Evolutionary conservation across 768 basidiomycete species (phyloP).

Genomic region (Strobilomyces confusus): DNA sequence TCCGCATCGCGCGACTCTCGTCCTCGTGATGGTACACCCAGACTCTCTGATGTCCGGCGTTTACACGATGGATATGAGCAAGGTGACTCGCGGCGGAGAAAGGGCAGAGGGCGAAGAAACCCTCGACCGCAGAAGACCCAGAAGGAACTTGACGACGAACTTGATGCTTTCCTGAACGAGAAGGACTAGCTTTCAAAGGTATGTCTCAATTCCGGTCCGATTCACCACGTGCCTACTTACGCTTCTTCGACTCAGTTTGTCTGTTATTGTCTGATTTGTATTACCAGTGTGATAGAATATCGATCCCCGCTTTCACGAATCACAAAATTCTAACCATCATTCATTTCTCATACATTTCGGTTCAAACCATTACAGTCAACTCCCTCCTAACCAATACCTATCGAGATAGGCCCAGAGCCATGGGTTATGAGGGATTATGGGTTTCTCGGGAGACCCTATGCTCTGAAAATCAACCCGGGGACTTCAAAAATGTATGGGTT

Average conservation of each 20-base stretch:
- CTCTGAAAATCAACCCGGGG: no score
- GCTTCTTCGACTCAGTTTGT: not conserved
- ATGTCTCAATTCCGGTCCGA: not conserved
- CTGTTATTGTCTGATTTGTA: constrained; percentile 1
- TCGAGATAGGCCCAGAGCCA: no score
- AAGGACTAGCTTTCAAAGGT: constrained; percentile 32
- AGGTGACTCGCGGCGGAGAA: constrained; percentile 25
- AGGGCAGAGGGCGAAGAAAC: constrained; percentile 36
- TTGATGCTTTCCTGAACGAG: constrained; percentile 71
- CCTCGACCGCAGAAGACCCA: constrained; percentile 53
- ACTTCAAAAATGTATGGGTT: no score
- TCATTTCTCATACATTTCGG: not conserved
- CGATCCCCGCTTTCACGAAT: constrained; percentile 10
- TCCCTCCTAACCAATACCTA: no score
- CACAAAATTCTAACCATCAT: not conserved
- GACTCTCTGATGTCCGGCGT: constrained; percentile 17
- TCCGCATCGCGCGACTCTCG: constrained; percentile 29
- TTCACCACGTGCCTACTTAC: constrained; percentile 2
- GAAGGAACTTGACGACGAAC: constrained; percentile 78
- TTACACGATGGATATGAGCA: constrained; percentile 21
- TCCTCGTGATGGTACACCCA: constrained; percentile 7
- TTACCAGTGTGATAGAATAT: not conserved
- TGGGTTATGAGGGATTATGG: no score
- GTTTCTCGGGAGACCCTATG: no score
- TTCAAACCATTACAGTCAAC: no score